phyloP scores from a whole-genome alignment of 768 basidiomycete species.

The Xerocomus potaroensis region DNA sequence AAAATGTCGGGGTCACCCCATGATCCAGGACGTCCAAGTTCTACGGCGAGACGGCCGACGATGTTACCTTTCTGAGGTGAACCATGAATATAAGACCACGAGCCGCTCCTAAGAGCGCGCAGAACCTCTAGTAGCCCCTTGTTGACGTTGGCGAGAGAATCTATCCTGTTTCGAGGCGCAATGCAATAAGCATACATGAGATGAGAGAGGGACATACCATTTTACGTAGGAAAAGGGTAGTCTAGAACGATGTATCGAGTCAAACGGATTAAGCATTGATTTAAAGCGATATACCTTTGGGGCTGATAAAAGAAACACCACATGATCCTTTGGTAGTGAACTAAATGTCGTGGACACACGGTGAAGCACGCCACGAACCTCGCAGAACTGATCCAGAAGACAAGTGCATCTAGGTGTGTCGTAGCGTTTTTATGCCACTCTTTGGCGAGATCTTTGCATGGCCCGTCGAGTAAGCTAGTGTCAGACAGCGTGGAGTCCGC shows the following conservation, averaged over 20 bases:
- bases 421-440: slow-evolving; percentile 34
- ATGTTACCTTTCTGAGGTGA: slow-evolving; percentile 38
- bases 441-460: slow-evolving; percentile 24
- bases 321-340: slow-evolving; percentile 58
- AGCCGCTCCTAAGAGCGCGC: slow-evolving; percentile 47
- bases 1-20: slow-evolving; percentile 62
- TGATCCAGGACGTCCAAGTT: slow-evolving; percentile 53
- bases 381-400: slow-evolving; percentile 77
- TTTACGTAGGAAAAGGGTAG: slow-evolving; percentile 50
- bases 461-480: not conserved
- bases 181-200: not conserved
- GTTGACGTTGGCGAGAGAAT: slow-evolving; percentile 65
- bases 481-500: not conserved
- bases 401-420: slow-evolving; percentile 56
- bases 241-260: slow-evolving; percentile 20
- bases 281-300: slow-evolving; percentile 42
- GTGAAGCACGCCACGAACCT: slow-evolving; percentile 42
- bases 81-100: slow-evolving; percentile 56
- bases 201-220: slow-evolving; percentile 38
- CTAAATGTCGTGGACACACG: not conserved
- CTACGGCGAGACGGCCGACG: slow-evolving; percentile 43
- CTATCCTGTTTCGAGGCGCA: slow-evolving; percentile 43
- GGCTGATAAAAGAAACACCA: slow-evolving; percentile 87
- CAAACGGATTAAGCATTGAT: not conserved
- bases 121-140: slow-evolving; percentile 50